A percentile compares a stretch with the other conserved stretches of the same genome.
These are phyloP conservation scores for Russula sp. DNA, from an alignment of 768 basidiomycete genomes.

Conservation along the genomic window DNA sequence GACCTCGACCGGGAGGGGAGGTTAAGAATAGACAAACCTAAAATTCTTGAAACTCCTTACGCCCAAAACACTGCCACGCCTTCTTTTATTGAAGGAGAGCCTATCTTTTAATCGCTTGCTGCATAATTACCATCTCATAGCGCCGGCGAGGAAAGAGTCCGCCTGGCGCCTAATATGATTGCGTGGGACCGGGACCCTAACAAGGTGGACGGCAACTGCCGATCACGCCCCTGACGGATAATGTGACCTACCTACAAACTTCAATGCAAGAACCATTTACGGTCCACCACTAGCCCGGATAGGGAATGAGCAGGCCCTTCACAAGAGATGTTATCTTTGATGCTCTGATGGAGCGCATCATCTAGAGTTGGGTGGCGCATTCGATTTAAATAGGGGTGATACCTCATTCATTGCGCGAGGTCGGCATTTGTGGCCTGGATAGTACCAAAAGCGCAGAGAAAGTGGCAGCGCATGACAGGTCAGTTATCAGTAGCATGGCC, in stretches of 20 bases:
- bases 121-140: neutral
- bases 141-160: neutral
- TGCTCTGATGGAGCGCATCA: conserved; percentile 7
- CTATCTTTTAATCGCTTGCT: neutral
- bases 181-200: neutral
- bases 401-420: neutral
- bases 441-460: conserved; percentile 1
- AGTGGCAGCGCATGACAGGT: neutral
- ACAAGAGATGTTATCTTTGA: neutral
- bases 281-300: neutral
- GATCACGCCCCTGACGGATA: neutral
- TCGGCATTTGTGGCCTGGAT: neutral
- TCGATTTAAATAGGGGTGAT: neutral
- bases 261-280: neutral
- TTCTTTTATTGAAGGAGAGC: neutral
- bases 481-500: neutral
- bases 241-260: neutral
- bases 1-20: neutral
- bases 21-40: conserved; percentile 1
- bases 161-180: neutral
- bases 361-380: neutral
- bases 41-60: neutral
- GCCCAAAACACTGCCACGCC: neutral
- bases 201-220: neutral
- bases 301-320: conserved; percentile 1